Conservation (phyloP, 192 early-diverging fungal genomes). For the Jimgerdemannia lactiflua region DNA sequence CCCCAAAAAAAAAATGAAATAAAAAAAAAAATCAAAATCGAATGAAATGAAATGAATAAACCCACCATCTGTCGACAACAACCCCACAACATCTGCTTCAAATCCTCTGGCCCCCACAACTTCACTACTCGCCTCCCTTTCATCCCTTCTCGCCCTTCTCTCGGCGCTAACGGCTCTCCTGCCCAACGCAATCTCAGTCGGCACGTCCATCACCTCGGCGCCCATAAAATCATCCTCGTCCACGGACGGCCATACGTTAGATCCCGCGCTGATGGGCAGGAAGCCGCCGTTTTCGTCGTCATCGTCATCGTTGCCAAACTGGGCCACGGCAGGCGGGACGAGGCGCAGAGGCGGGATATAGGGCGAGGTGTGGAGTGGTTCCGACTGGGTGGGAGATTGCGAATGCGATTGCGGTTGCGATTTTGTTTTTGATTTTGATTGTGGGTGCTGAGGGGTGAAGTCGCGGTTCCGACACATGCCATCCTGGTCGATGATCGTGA, state of each 20-base stretch:
- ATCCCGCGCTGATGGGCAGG: no score
- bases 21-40: slow-evolving; percentile 5
- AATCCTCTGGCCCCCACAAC: neutral
- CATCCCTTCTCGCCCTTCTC: slow-evolving; percentile 4
- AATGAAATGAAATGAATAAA: neutral
- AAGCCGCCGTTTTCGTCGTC: neutral
- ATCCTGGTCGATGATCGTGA: slow-evolving; percentile 38
- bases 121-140: neutral
- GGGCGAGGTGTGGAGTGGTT: neutral
- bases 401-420: slow-evolving; percentile 2
- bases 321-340: neutral
- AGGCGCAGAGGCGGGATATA: neutral
- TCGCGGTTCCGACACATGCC: slow-evolving; percentile 31
- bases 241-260: slow-evolving; percentile 16
- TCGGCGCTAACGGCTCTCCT: no score
- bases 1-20: neutral
- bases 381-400: neutral
- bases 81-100: slow-evolving; percentile 39
- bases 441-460: slow-evolving; percentile 27
- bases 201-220: slow-evolving; percentile 30
- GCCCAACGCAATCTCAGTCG: slow-evolving; percentile 46
- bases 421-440: no score
- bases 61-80: slow-evolving; percentile 58
- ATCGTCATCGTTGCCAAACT: slow-evolving; percentile 1
- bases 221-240: slow-evolving; percentile 19